Base-by-base conservation (phyloP, 2,329 filamentous ascomycete species). In the Trichoderma sp. region DNA sequence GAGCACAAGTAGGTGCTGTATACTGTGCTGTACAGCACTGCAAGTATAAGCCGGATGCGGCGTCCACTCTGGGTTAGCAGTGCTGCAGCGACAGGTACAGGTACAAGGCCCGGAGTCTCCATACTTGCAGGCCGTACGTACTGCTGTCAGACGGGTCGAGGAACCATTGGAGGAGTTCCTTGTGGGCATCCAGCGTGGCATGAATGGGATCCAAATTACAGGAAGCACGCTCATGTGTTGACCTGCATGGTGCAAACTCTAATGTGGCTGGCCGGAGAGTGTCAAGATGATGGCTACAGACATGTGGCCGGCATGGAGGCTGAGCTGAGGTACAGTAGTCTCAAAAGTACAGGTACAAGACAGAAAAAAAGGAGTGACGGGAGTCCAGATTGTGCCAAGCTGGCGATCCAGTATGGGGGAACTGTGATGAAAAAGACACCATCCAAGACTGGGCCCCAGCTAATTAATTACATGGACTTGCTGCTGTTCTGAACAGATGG, bases 141-240 rank as follows among this genome's bases (percentile, higher is more conserved):
- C 48, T 64, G 45, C 45, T 53, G 60, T 53, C 60, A 64, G 60
- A 64, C 48, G 60, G 32, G 42, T 54, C 19, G 32, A 64, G 22
- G 60, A 64, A 64, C 48, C 60, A 64, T 64, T 53, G 34, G 22
- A 64, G 34, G 48, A 39, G 45, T 22, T 22, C 34, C 48, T 32
- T 54, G 34, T 54, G 34, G 48, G 2, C 54, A 52, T 15, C 50
- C 58, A 19, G 39, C 39, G 39, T 53, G 60, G 60, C 60, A 64
- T 64, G 29, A 64, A 54, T 61, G 32, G 34, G 22, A 27, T 48
- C 35, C 35, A 64, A 54, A 64, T 64, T 64, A 29, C 60, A 64
- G 60, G 60, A 64, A 64, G 34, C 48, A 54, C 17, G 8, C 22
- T 64, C 34, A 64, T 64, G 60, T 64, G 48, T 39, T 39, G 45